Evolutionary conservation across 2,329 filamentous ascomycete species (phyloP).

Genomic region (Alternaria solani): DNA sequence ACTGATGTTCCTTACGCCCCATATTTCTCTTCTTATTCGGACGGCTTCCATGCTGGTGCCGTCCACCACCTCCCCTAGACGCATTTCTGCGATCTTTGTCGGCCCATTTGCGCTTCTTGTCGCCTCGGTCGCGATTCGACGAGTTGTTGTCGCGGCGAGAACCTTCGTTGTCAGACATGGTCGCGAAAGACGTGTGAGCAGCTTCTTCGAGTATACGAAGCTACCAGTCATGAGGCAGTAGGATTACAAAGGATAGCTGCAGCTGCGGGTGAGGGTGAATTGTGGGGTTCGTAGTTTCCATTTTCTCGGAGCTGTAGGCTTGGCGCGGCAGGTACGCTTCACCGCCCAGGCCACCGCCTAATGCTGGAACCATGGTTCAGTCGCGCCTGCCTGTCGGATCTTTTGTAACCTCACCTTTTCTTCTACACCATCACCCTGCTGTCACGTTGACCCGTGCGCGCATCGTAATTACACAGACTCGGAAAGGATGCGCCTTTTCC

Average conservation of each 20-base stretch:
- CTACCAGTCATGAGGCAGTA: slow-evolving; percentile 33
- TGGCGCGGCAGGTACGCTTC: slow-evolving; percentile 34
- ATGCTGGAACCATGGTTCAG: neutral
- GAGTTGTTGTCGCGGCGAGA: slow-evolving; percentile 32
- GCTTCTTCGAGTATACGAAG: slow-evolving; percentile 32
- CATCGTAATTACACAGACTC: slow-evolving; percentile 16
- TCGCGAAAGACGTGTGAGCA: slow-evolving; percentile 26
- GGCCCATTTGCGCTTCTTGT: slow-evolving; percentile 46
- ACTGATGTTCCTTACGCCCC: slow-evolving; percentile 73
- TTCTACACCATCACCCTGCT: slow-evolving; percentile 18
- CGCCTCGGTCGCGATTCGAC: slow-evolving; percentile 36
- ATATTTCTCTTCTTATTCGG: slow-evolving; percentile 70
- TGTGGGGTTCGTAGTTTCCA: slow-evolving; percentile 26
- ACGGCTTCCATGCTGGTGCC: slow-evolving; percentile 50
- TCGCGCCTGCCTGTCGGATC: slow-evolving; percentile 8
- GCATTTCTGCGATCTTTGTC: slow-evolving; percentile 35
- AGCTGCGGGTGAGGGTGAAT: slow-evolving; percentile 13
- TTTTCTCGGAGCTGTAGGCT: slow-evolving; percentile 32
- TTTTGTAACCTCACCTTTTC: slow-evolving; percentile 6
- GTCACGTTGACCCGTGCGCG: slow-evolving; percentile 23
- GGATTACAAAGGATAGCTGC: slow-evolving; percentile 4
- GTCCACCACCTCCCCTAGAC: slow-evolving; percentile 43
- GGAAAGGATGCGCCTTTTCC: slow-evolving; percentile 6
- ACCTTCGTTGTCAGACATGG: slow-evolving; percentile 36
- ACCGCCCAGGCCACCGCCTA: slow-evolving; percentile 31